These are phyloP conservation scores for Gossypium mustelinum DNA, from an alignment of 345 rosid species.

Conservation along the genomic window DNA sequence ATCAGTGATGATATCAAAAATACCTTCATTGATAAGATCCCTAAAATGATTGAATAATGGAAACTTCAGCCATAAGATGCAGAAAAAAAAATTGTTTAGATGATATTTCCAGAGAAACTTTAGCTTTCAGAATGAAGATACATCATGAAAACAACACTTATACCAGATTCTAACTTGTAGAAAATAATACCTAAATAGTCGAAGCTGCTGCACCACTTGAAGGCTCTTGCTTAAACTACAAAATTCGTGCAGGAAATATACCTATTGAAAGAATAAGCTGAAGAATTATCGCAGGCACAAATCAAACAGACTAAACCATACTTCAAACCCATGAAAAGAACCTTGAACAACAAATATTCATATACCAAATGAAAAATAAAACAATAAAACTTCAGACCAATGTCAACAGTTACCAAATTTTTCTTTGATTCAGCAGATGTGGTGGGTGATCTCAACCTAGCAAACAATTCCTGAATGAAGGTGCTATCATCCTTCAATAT, in stretches of 20 bases:
- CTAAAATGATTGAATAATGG: conserved; percentile 32
- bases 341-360: not conserved
- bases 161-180: conserved; percentile 9
- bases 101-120: too few relatives aligned
- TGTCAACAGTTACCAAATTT: conserved; percentile 61
- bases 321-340: not conserved
- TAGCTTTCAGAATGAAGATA: not conserved
- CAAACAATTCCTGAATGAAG: conserved; percentile 86
- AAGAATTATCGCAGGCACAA: conserved; percentile 6
- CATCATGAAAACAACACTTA: not conserved
- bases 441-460: conserved; percentile 55
- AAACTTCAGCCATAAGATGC: too few relatives aligned
- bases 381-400: not conserved
- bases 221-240: conserved; percentile 80
- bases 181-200: conserved; percentile 55
- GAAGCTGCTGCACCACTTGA: conserved; percentile 86
- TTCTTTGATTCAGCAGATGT: conserved; percentile 70
- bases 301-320: not conserved
- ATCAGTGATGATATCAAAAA: conserved; percentile 68
- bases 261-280: conserved; percentile 40
- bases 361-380: not conserved
- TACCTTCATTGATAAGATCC: conserved; percentile 70
- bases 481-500: conserved; percentile 73
- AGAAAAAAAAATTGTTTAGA: too few relatives aligned
- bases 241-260: conserved; percentile 77